Percentiles rank a stretch among this genome's conserved stretches.
Evolutionary conservation across 306 rosid species (phyloP).

Genomic region (Mimosa pudica): DNA sequence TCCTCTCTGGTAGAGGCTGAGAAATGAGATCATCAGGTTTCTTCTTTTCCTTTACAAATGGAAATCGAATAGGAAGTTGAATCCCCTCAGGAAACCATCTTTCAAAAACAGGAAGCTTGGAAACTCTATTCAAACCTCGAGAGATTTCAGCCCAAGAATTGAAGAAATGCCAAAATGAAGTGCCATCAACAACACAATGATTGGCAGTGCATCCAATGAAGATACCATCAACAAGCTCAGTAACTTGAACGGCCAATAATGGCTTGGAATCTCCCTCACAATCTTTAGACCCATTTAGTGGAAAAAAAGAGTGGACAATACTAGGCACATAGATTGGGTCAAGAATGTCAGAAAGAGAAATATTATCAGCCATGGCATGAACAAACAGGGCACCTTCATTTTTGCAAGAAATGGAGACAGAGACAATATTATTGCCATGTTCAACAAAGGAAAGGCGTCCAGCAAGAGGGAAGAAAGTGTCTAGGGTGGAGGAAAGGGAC

Average conservation of each 20-base stretch:
- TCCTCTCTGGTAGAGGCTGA: neutral
- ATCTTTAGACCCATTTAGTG: conserved; percentile 6
- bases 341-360: conserved; percentile 28
- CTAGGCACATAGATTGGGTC: conserved; percentile 17
- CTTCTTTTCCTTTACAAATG: neutral
- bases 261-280: conserved; percentile 21
- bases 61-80: conserved; percentile 9
- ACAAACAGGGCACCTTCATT: conserved; percentile 38
- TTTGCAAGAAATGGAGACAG: conserved; percentile 35
- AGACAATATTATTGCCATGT: neutral
- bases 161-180: conserved; percentile 38
- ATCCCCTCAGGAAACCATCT: neutral
- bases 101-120: neutral
- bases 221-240: conserved; percentile 38
- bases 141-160: conserved; percentile 43
- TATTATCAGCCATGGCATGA: conserved; percentile 29
- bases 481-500: conserved; percentile 39
- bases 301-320: conserved; percentile 35
- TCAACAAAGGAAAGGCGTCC: conserved; percentile 29
- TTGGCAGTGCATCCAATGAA: conserved; percentile 30
- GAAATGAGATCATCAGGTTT: neutral
- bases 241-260: conserved; percentile 39
- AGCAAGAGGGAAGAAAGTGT: conserved; percentile 37
- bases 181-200: conserved; percentile 31
- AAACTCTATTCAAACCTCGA: neutral